Evolutionary conservation across 768 basidiomycete genomes (phyloP).

Genomic region (Lepiota brunneoincarnata): DNA sequence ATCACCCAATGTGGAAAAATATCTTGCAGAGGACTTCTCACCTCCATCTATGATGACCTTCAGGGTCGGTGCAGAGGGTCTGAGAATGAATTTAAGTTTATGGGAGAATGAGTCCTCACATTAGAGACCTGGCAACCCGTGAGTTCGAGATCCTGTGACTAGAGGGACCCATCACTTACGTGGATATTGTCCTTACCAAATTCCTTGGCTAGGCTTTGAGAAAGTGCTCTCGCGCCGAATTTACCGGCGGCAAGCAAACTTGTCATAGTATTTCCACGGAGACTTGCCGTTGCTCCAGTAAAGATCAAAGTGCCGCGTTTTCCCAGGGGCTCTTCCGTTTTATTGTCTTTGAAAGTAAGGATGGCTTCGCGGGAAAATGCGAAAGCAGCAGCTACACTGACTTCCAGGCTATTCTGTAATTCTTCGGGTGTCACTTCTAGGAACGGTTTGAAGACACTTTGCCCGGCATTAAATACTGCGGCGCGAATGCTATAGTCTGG

Average conservation of each 20-base stretch:
- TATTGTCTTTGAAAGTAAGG: conserved; percentile 56
- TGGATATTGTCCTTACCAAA: conserved; percentile 76
- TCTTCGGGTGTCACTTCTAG: conserved; percentile 60
- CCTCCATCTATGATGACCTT: conserved; percentile 72
- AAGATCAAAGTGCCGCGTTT: conserved; percentile 66
- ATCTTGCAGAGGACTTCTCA: conserved; percentile 19
- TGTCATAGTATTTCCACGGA: conserved; percentile 59
- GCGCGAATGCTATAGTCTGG: conserved; percentile 52
- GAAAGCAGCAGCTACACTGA: conserved; percentile 57
- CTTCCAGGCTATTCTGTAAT: conserved; percentile 45
- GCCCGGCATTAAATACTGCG: conserved; percentile 62
- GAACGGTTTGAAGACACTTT: conserved; percentile 64
- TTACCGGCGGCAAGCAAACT: conserved; percentile 66
- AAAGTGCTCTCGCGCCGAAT: conserved; percentile 57
- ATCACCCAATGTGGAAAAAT: not conserved
- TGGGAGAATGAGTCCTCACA: not conserved
- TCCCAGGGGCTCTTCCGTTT: conserved; percentile 43
- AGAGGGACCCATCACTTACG: conserved; percentile 58
- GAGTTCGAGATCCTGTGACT: conserved; percentile 18
- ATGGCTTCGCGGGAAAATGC: conserved; percentile 63
- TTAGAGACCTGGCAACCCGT: conserved; percentile 1
- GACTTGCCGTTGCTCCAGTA: conserved; percentile 69
- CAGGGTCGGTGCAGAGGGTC: not conserved
- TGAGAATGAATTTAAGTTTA: not conserved
- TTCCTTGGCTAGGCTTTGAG: conserved; percentile 73